phyloP scores from a whole-genome alignment of 208 protist genomes.

The Crithidia thermophila region DNA sequence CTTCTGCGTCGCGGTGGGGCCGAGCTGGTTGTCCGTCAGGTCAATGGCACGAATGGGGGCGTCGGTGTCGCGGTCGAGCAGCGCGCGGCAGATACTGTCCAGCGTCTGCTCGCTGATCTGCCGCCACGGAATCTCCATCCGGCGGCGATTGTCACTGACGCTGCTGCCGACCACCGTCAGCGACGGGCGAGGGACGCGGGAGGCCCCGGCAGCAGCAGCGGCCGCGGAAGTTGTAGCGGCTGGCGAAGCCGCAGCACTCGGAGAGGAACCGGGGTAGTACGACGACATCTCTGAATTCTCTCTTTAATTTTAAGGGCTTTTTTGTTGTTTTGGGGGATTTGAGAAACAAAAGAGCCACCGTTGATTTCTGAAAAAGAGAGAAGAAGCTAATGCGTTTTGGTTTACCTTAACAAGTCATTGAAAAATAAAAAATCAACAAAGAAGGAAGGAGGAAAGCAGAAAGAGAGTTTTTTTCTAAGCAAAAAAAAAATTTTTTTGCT shows the following conservation, averaged over 20 bases:
- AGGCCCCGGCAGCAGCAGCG: conserved; percentile 6
- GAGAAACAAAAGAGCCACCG: too few relatives aligned
- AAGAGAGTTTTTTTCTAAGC: too few relatives aligned
- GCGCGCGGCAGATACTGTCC: conserved; percentile 58
- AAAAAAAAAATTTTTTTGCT: too few relatives aligned
- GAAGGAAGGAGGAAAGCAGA: background rate
- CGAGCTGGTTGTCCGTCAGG: conserved; percentile 88
- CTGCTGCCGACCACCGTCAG: conserved; percentile 20
- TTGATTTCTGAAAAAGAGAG: background rate
- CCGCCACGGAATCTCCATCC: conserved; percentile 71
- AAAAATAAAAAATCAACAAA: background rate
- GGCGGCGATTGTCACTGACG: conserved; percentile 7
- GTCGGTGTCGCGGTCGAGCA: conserved; percentile 57
- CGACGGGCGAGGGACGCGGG: conserved; percentile 4
- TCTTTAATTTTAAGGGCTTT: too few relatives aligned
- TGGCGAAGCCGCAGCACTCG: background rate
- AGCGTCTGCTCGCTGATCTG: conserved; percentile 54
- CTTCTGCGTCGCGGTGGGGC: conserved; percentile 50
- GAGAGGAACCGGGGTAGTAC: background rate
- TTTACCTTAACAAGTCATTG: too few relatives aligned
- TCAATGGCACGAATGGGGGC: conserved; percentile 63
- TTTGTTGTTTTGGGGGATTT: too few relatives aligned
- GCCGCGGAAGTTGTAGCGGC: background rate
- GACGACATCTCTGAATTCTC: conserved; percentile 17
- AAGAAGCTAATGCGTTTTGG: too few relatives aligned